These are phyloP conservation scores for Talaromyces trachyspermus DNA, from an alignment of 495 filamentous ascomycete species.

Conservation along the genomic window DNA sequence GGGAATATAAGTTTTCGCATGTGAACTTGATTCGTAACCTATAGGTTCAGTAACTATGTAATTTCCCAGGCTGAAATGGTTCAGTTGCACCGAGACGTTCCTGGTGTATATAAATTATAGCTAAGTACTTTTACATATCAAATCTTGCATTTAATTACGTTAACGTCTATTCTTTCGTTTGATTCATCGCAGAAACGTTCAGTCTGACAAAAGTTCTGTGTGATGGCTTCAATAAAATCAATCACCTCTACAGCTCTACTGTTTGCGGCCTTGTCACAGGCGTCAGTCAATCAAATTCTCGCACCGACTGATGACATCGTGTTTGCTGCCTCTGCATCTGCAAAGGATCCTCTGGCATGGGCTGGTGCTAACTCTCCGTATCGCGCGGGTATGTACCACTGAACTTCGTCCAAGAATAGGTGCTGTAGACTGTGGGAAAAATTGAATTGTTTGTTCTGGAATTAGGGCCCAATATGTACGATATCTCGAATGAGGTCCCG, in stretches of 20 bases:
- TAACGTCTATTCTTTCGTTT: neutral
- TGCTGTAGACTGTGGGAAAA: neutral
- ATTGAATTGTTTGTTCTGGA: neutral
- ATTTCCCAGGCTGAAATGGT: neutral
- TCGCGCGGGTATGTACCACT: constrained; percentile 31
- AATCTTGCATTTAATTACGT: neutral
- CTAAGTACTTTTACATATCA: too few relatives aligned
- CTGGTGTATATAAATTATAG: too few relatives aligned
- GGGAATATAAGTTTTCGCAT: neutral
- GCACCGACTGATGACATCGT: constrained; percentile 32
- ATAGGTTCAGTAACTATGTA: too few relatives aligned
- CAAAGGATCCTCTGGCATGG: constrained; percentile 34
- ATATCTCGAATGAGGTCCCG: constrained; percentile 39
- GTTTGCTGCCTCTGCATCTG: constrained; percentile 19
- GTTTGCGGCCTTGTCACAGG: neutral
- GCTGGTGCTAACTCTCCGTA: constrained; percentile 49
- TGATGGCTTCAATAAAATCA: constrained; percentile 1
- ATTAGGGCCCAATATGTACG: constrained; percentile 45
- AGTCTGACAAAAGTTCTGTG: neutral
- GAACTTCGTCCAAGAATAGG: neutral
- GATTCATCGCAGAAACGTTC: neutral
- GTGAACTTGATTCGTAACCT: neutral
- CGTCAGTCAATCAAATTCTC: constrained; percentile 8
- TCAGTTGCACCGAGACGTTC: too few relatives aligned
- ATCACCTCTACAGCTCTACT: neutral